Percentiles rank a stretch among this genome's conserved stretches.
Evolutionary conservation across 2,329 filamentous ascomycete species (phyloP).

Genomic region (Penicillium sp.): DNA sequence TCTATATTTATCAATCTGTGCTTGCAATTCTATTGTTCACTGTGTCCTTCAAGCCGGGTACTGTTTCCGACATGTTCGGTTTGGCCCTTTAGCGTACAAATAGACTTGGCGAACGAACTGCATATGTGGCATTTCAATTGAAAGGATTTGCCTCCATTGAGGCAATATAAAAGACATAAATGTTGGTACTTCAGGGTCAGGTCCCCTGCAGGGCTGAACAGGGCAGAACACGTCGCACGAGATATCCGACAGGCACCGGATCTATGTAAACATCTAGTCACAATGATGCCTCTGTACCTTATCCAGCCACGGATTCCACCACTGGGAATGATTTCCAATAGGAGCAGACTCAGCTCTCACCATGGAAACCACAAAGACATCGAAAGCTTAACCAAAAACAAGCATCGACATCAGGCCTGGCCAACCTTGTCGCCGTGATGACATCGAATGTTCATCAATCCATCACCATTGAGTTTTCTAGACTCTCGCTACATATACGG

Average conservation of each 20-base stretch:
- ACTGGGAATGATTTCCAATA: slow-evolving; percentile 17
- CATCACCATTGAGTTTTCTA: slow-evolving; percentile 4
- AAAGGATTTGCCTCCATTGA: not conserved
- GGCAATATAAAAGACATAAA: not conserved
- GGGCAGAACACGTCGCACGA: slow-evolving; percentile 9
- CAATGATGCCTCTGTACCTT: slow-evolving; percentile 11
- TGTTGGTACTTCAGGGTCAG: not conserved
- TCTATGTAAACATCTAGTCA: slow-evolving; percentile 18
- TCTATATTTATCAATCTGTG: not conserved
- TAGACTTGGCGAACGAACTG: not conserved
- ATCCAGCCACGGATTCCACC: slow-evolving; percentile 3
- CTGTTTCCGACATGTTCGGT: not conserved
- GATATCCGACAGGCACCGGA: slow-evolving; percentile 15
- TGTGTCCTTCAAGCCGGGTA: not conserved
- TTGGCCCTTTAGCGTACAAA: not conserved
- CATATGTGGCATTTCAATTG: too few species aligned
- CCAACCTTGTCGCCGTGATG: slow-evolving; percentile 10
- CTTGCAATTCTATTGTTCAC: not conserved
- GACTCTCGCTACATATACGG: slow-evolving; percentile 16
- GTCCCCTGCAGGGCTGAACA: not conserved
- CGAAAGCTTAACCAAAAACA: slow-evolving; percentile 2
- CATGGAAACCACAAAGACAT: slow-evolving; percentile 2
- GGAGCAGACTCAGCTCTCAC: slow-evolving; percentile 1
- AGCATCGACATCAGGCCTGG: not conserved
- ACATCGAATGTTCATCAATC: slow-evolving; percentile 19